Evolutionary conservation across 2,329 filamentous ascomycete genomes (phyloP).

Genomic region (Emericellopsis cladophorae): DNA sequence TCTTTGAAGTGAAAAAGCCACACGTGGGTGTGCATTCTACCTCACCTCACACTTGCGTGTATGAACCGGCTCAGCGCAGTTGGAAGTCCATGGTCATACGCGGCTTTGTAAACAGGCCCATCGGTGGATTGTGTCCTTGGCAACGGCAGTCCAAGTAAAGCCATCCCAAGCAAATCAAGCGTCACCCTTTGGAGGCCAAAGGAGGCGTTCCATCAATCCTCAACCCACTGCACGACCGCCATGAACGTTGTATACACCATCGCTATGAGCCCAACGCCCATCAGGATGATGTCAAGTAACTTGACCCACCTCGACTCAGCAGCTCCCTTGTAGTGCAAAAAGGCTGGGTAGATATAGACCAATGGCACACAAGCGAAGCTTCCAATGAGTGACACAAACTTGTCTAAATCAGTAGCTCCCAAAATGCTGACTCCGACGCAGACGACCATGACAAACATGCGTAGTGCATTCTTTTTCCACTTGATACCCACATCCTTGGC

Average conservation of each 20-base stretch:
- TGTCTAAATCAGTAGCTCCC: slow-evolving; percentile 58
- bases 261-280: slow-evolving; percentile 48
- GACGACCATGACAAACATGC: slow-evolving; percentile 40
- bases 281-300: slow-evolving; percentile 46
- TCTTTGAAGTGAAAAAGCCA: no score
- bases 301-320: slow-evolving; percentile 44
- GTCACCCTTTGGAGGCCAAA: no score
- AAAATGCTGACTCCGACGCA: slow-evolving; percentile 50
- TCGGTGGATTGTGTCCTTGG: no score
- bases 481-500: slow-evolving; percentile 53
- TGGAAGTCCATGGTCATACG: no score
- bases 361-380: slow-evolving; percentile 63
- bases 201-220: slow-evolving; percentile 2
- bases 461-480: slow-evolving; percentile 64
- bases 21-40: no score
- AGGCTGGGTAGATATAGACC: slow-evolving; percentile 66
- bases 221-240: slow-evolving; percentile 30
- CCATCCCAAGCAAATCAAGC: no score
- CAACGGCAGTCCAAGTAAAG: no score
- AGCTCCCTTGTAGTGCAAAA: slow-evolving; percentile 55
- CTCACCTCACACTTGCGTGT: no score
- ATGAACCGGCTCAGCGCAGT: no score
- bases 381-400: slow-evolving; percentile 63
- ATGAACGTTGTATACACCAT: slow-evolving; percentile 62
- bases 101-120: no score